Evolutionary conservation across 106 monocot genomes (phyloP).

Genomic region (Triglochin maritima): DNA sequence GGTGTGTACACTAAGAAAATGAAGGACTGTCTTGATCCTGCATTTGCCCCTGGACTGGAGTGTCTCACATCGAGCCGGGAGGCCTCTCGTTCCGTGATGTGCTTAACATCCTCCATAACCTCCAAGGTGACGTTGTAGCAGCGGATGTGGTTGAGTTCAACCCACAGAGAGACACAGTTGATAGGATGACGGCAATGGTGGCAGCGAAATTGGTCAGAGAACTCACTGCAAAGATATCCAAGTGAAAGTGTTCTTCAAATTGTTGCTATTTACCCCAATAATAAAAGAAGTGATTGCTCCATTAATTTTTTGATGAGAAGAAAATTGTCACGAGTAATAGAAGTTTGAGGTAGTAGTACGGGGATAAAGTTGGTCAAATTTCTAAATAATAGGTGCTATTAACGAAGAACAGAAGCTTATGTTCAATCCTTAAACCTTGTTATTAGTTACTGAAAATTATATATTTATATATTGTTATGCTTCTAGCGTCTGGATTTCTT

Average conservation of each 20-base stretch:
- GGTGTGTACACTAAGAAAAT: constrained; percentile 91
- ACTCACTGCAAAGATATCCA: constrained; percentile 90
- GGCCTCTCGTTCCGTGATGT: constrained; percentile 95
- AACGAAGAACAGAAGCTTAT: too few relatives aligned
- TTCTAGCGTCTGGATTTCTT: too few relatives aligned
- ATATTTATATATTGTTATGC: too few relatives aligned
- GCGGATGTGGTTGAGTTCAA: constrained; percentile 99
- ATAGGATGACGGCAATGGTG: constrained; percentile 98
- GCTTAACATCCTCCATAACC: constrained; percentile 89
- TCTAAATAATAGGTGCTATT: too few relatives aligned
- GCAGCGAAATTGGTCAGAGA: constrained; percentile 94
- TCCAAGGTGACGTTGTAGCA: constrained; percentile 76
- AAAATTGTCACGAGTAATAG: too few relatives aligned
- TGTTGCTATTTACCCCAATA: too few relatives aligned
- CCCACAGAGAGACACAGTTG: constrained; percentile 95
- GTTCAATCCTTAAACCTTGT: too few relatives aligned
- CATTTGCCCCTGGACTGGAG: constrained; percentile 77
- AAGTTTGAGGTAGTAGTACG: too few relatives aligned
- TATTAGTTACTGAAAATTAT: too few relatives aligned
- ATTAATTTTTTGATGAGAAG: too few relatives aligned
- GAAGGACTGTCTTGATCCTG: constrained; percentile 94
- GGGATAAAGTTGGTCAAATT: too few relatives aligned
- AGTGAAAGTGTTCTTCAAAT: constrained; percentile 14
- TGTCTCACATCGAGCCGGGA: constrained; percentile 95
- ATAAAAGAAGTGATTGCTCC: too few relatives aligned